Percentiles rank a stretch among this genome's conserved stretches.
These are phyloP conservation scores for Trichocladium antarcticum DNA, from an alignment of 495 filamentous ascomycete species.

Conservation along the genomic window DNA sequence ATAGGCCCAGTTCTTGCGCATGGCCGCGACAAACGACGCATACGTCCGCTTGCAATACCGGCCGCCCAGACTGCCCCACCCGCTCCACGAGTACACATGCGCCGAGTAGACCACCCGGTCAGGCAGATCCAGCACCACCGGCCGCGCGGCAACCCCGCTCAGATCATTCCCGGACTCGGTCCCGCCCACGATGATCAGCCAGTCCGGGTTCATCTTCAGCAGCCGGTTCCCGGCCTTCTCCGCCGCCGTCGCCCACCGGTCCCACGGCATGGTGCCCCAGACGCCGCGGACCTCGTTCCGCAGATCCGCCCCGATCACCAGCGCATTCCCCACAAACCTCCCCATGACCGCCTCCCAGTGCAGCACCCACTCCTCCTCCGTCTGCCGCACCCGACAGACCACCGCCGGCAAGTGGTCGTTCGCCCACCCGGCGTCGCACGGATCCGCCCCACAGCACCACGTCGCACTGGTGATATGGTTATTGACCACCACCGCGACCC, in stretches of 20 bases:
- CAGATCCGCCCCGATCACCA: conserved; percentile 49
- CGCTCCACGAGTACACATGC: conserved; percentile 53
- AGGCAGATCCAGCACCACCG: conserved; percentile 41
- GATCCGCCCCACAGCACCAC: conserved; percentile 52
- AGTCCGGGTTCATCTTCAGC: conserved; percentile 45
- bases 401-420: conserved; percentile 43
- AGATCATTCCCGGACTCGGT: conserved; percentile 50
- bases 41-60: conserved; percentile 44
- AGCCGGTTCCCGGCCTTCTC: conserved; percentile 45
- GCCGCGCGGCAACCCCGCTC: conserved; percentile 37
- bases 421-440: conserved; percentile 47
- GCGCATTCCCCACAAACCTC: conserved; percentile 38
- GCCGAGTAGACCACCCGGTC: conserved; percentile 49
- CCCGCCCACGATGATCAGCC: conserved; percentile 52
- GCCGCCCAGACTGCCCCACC: conserved; percentile 46
- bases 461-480: conserved; percentile 51
- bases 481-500: conserved; percentile 49
- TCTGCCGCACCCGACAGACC: conserved; percentile 44
- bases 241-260: conserved; percentile 46
- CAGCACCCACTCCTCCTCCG: conserved; percentile 46
- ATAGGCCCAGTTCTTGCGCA: conserved; percentile 52
- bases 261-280: conserved; percentile 54
- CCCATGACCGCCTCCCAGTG: conserved; percentile 51
- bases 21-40: conserved; percentile 43
- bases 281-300: conserved; percentile 51